These are phyloP conservation scores for Inga laurina DNA, from an alignment of 306 rosid genomes.

Conservation along the genomic window DNA sequence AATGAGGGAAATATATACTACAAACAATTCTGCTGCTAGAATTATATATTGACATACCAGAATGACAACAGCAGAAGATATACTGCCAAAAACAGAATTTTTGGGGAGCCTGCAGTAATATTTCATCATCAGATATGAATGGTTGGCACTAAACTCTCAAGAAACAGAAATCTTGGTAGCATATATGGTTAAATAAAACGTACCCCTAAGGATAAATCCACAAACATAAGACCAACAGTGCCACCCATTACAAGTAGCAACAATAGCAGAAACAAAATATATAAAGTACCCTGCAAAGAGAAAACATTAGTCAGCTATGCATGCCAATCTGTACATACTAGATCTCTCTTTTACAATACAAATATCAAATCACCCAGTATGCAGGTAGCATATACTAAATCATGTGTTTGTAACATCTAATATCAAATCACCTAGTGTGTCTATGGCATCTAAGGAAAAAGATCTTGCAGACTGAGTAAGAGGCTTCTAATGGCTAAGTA, in stretches of 20 bases:
- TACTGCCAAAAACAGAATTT: slow-evolving; percentile 63
- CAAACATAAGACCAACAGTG: slow-evolving; percentile 58
- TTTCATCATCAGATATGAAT: slow-evolving; percentile 35
- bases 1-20: not conserved
- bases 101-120: slow-evolving; percentile 63
- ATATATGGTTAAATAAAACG: slow-evolving; percentile 23
- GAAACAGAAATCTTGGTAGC: slow-evolving; percentile 19
- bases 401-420: not conserved
- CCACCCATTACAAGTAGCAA: slow-evolving; percentile 62
- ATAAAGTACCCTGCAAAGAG: slow-evolving; percentile 63
- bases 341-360: slow-evolving; percentile 4
- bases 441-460: not conserved
- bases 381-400: not conserved
- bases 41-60: slow-evolving; percentile 52
- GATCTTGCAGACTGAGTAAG: not conserved
- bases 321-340: not conserved
- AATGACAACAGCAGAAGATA: slow-evolving; percentile 70
- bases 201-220: slow-evolving; percentile 72
- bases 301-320: slow-evolving; percentile 25
- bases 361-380: not conserved
- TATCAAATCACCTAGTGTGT: not conserved
- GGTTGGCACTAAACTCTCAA: slow-evolving; percentile 13
- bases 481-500: not conserved
- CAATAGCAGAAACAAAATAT: slow-evolving; percentile 52
- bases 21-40: not conserved